A percentile compares a stretch with the other conserved stretches of the same genome.
Conservation (phyloP, 1,139 yeast genomes). For the Petasospora fabianii region DNA sequence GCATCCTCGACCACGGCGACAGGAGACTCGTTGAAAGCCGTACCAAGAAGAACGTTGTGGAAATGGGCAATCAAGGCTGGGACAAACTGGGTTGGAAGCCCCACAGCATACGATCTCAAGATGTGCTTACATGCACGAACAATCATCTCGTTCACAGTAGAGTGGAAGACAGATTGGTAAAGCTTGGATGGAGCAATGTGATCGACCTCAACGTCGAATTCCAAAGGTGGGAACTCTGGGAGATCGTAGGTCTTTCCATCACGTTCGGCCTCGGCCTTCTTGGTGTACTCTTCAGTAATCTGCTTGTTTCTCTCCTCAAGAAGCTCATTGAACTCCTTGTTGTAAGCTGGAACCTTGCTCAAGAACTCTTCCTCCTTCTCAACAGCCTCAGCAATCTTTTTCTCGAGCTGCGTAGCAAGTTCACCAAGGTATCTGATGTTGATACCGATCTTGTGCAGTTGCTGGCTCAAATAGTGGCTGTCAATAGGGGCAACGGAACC, state of each 20-base stretch:
- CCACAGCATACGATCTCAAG: constrained; percentile 46
- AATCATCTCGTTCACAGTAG: constrained; percentile 66
- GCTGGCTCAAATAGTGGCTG: constrained; percentile 66
- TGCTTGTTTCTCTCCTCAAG: constrained; percentile 26
- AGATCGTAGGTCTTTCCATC: constrained; percentile 37
- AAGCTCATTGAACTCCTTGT: constrained; percentile 31
- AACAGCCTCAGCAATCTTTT: constrained; percentile 23
- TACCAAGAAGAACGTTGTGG: constrained; percentile 69
- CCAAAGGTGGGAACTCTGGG: constrained; percentile 34
- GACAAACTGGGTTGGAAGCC: constrained; percentile 52
- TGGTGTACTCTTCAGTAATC: constrained; percentile 19
- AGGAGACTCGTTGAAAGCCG: constrained; percentile 42
- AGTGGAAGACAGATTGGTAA: constrained; percentile 42
- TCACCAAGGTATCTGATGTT: constrained; percentile 84
- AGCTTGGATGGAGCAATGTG: constrained; percentile 30
- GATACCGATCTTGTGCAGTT: constrained; percentile 79
- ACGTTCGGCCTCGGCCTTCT: constrained; percentile 34
- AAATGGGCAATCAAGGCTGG: constrained; percentile 64
- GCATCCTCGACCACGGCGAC: constrained; percentile 38
- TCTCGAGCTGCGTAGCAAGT: constrained; percentile 36
- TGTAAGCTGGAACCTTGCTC: constrained; percentile 29
- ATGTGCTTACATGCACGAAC: constrained; percentile 78
- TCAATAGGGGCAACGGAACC: constrained; percentile 63
- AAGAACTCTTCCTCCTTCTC: constrained; percentile 27
- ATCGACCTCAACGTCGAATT: constrained; percentile 35